Conservation (phyloP, 2,329 filamentous ascomycete species). For the Macroventuria anomochaeta region DNA sequence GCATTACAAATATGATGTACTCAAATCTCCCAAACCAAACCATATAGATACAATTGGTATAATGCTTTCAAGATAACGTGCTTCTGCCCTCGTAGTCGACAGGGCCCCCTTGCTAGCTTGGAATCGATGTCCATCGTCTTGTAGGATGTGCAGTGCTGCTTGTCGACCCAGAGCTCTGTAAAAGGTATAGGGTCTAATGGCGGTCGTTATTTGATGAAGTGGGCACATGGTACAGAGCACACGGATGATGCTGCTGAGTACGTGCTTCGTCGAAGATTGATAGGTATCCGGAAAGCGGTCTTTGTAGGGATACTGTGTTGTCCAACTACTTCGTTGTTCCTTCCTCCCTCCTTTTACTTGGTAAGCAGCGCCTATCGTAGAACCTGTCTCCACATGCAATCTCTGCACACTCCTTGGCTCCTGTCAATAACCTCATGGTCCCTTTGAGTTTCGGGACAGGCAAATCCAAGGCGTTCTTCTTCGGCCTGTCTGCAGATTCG, state of each 20-base stretch:
- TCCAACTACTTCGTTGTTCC: conserved; percentile 6
- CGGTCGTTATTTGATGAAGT: too few species aligned
- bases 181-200: too few species aligned
- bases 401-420: conserved; percentile 42
- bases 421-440: conserved; percentile 41
- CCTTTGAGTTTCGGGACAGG: conserved; percentile 36
- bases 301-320: neutral
- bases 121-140: neutral
- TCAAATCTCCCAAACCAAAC: neutral
- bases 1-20: neutral
- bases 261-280: neutral
- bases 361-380: conserved; percentile 1
- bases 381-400: conserved; percentile 39
- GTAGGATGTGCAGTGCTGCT: neutral
- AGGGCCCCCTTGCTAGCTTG: neutral
- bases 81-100: neutral
- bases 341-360: neutral
- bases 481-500: conserved; percentile 40
- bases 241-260: neutral
- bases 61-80: neutral
- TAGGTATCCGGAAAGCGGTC: neutral
- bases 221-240: neutral
- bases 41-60: conserved; percentile 6
- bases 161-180: neutral
- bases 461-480: conserved; percentile 33